A percentile compares a stretch with the other conserved stretches of the same genome.
Evolutionary conservation across 177 flowering plant genomes (phyloP).

Genomic region (Tripterygium wilfordii): DNA sequence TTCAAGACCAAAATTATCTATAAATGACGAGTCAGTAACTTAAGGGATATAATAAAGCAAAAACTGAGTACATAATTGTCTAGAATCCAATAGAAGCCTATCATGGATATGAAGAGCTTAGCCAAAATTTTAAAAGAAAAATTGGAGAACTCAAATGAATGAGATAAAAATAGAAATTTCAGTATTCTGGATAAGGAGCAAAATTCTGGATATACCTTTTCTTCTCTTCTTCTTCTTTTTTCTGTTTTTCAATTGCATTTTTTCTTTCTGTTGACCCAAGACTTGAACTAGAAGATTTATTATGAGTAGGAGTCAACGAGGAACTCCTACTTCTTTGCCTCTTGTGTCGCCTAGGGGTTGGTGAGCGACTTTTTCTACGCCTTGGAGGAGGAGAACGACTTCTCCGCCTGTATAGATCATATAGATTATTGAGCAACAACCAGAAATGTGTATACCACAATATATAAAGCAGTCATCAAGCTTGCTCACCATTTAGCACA

Average conservation of each 20-base stretch:
- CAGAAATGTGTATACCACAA: not conserved
- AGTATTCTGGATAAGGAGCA: not conserved
- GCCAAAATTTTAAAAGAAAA: too few relatives aligned
- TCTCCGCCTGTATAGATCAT: slow-evolving; percentile 39
- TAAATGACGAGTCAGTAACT: too few relatives aligned
- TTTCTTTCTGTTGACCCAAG: slow-evolving; percentile 37
- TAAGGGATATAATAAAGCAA: too few relatives aligned
- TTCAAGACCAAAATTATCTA: too few relatives aligned
- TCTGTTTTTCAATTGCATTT: slow-evolving; percentile 40
- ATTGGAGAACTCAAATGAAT: too few relatives aligned
- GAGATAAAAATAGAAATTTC: not conserved
- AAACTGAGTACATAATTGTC: too few relatives aligned
- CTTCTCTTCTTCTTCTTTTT: slow-evolving; percentile 48
- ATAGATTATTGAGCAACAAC: slow-evolving; percentile 15
- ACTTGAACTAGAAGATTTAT: slow-evolving; percentile 38
- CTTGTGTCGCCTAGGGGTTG: slow-evolving; percentile 36
- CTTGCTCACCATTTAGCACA: slow-evolving; percentile 27
- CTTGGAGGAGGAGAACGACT: slow-evolving; percentile 45
- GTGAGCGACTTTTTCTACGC: slow-evolving; percentile 47
- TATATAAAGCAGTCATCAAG: not conserved
- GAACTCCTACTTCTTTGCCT: slow-evolving; percentile 42
- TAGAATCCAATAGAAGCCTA: too few relatives aligned
- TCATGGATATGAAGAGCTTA: too few relatives aligned
- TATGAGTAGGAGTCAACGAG: slow-evolving; percentile 34
- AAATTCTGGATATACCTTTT: slow-evolving; percentile 54